These are phyloP conservation scores for Ogataea henricii DNA, from an alignment of 805 yeast genomes.

Conservation along the genomic window DNA sequence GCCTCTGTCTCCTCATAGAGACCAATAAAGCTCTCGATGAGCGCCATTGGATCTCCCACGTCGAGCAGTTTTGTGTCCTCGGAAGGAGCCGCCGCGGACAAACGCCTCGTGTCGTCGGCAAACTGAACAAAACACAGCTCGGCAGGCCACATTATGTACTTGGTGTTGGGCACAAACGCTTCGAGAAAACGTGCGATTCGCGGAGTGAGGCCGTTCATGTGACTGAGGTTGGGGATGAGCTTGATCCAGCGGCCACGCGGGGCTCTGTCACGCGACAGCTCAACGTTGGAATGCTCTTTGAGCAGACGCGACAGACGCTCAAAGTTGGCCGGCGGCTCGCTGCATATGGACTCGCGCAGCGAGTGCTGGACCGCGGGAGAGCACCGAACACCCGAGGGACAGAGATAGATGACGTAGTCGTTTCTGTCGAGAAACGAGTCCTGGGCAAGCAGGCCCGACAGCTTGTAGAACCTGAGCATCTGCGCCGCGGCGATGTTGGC, in stretches of 20 bases:
- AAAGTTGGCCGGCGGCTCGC: slow-evolving; percentile 45
- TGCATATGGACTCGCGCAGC: slow-evolving; percentile 37
- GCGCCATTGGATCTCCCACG: slow-evolving; percentile 29
- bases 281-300: slow-evolving; percentile 36
- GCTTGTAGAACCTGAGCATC: slow-evolving; percentile 21
- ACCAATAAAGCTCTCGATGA: slow-evolving; percentile 32
- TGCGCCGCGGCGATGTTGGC: slow-evolving; percentile 33
- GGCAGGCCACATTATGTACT: slow-evolving; percentile 73
- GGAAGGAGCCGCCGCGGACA: neutral
- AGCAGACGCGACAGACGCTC: slow-evolving; percentile 40
- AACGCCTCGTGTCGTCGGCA: slow-evolving; percentile 27
- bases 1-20: slow-evolving; percentile 5
- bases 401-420: slow-evolving; percentile 46
- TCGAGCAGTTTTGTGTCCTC: slow-evolving; percentile 5
- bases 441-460: slow-evolving; percentile 16
- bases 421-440: slow-evolving; percentile 27
- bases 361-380: slow-evolving; percentile 39
- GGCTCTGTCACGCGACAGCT: neutral
- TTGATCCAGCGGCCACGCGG: slow-evolving; percentile 56
- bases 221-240: slow-evolving; percentile 66
- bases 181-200: slow-evolving; percentile 56
- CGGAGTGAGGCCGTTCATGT: slow-evolving; percentile 69
- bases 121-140: slow-evolving; percentile 63
- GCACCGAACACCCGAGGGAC: slow-evolving; percentile 58
- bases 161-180: slow-evolving; percentile 38